Evolutionary conservation across 305 asterid species (phyloP).

Genomic region (Plantago coronopus): DNA sequence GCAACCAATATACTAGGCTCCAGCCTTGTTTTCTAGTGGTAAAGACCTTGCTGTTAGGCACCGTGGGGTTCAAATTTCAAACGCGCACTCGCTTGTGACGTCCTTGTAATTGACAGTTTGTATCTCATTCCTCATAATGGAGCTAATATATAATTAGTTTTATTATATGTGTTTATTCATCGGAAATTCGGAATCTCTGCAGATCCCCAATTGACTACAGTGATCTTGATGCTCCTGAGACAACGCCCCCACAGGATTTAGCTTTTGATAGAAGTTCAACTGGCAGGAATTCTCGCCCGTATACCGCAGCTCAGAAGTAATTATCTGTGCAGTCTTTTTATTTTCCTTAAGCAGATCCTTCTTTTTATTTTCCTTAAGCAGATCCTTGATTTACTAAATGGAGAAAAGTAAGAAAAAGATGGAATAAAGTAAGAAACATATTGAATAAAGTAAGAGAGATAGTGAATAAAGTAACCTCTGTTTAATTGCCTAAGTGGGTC

Average conservation of each 20-base stretch:
- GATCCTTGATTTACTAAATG: neutral
- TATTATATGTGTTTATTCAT: conserved; percentile 15
- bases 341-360: neutral
- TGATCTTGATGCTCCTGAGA: conserved; percentile 56
- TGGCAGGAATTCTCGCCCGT: conserved; percentile 30
- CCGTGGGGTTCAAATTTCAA: neutral
- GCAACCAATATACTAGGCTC: neutral
- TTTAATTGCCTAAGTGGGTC: too few species aligned
- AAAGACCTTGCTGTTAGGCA: neutral
- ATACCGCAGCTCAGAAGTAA: conserved; percentile 31
- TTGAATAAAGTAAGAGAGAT: too few species aligned
- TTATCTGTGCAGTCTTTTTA: neutral
- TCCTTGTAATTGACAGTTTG: conserved; percentile 12
- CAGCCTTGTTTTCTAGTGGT: neutral
- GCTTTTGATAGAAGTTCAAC: conserved; percentile 33
- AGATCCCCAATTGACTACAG: conserved; percentile 43
- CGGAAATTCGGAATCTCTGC: conserved; percentile 27
- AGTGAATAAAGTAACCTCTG: too few species aligned
- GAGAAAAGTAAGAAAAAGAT: too few species aligned
- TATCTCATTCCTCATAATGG: conserved; percentile 11
- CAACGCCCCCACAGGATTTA: conserved; percentile 30
- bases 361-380: neutral
- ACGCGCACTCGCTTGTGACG: too few species aligned
- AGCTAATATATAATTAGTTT: conserved; percentile 7
- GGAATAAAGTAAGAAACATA: too few species aligned